Conservation (phyloP, 768 basidiomycete genomes). For the Termitomyces sp. region DNA sequence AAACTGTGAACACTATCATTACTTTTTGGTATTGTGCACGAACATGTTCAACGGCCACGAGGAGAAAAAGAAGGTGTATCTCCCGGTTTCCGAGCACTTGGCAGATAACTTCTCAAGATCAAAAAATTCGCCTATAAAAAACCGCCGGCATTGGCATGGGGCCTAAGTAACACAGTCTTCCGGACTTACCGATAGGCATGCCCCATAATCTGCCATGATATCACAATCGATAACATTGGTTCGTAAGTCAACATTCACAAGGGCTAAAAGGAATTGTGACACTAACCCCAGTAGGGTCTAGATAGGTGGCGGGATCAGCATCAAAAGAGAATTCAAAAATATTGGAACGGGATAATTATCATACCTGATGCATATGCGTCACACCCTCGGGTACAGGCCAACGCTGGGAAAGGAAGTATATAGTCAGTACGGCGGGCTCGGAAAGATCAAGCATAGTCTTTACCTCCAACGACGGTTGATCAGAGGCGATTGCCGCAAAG, state of each 20-base stretch:
- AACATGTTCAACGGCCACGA: conserved; percentile 75
- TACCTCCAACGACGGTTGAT: conserved; percentile 66
- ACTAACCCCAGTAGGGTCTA: conserved; percentile 61
- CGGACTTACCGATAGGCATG: conserved; percentile 60
- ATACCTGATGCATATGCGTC: conserved; percentile 53
- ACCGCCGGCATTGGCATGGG: background rate
- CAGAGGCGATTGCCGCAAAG: conserved; percentile 66
- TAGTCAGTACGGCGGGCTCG: background rate
- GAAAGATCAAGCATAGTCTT: conserved; percentile 1
- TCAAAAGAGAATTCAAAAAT: background rate
- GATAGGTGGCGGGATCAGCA: conserved; percentile 1
- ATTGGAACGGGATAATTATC: conserved; percentile 5
- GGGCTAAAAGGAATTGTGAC: background rate
- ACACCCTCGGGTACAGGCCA: conserved; percentile 50
- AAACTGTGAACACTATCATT: background rate
- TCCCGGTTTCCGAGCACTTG: conserved; percentile 49
- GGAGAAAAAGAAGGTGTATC: conserved; percentile 75
- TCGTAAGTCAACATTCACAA: background rate
- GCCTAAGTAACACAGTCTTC: conserved; percentile 2
- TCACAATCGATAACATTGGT: conserved; percentile 14
- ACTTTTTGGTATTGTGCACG: conserved; percentile 19
- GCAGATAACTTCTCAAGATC: conserved; percentile 63
- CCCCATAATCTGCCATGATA: conserved; percentile 52
- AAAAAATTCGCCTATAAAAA: conserved; percentile 58
- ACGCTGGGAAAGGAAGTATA: conserved; percentile 28